Evolutionary conservation across 257 asterid species (phyloP).

Genomic region (Thymus quinquecostatus): DNA sequence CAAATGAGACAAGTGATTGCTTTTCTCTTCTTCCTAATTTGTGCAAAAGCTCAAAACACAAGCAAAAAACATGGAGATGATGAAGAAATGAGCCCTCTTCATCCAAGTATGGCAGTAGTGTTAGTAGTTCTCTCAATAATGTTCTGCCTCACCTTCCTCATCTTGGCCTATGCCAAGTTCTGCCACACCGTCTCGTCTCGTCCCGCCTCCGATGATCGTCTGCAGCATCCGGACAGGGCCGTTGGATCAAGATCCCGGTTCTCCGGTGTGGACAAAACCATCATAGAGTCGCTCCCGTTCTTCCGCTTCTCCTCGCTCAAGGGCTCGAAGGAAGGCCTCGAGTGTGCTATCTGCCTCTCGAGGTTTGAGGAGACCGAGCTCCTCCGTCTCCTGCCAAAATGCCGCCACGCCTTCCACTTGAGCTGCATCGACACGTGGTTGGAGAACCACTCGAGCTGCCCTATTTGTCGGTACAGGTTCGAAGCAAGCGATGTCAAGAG

Average conservation of each 20-base stretch:
- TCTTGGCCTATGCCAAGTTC: slow-evolving; percentile 50
- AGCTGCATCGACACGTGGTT: slow-evolving; percentile 57
- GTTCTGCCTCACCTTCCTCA: slow-evolving; percentile 43
- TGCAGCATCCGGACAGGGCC: slow-evolving; percentile 19
- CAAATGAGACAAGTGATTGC: background rate
- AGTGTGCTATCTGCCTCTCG: slow-evolving; percentile 55
- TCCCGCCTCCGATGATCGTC: background rate
- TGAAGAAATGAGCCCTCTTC: slow-evolving; percentile 32
- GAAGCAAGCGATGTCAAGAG: slow-evolving; percentile 37
- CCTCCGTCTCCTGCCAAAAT: slow-evolving; percentile 57
- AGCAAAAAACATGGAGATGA: slow-evolving; percentile 21
- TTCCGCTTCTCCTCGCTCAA: slow-evolving; percentile 53
- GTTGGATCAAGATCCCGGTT: slow-evolving; percentile 39
- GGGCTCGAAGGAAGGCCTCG: slow-evolving; percentile 56
- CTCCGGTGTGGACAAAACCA: slow-evolving; percentile 45
- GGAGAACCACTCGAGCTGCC: slow-evolving; percentile 60
- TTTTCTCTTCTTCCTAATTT: slow-evolving; percentile 26
- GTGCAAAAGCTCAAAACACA: slow-evolving; percentile 44
- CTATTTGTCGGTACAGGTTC: slow-evolving; percentile 47
- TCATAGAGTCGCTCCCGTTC: slow-evolving; percentile 53
- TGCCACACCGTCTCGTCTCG: slow-evolving; percentile 18
- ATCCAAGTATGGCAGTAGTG: slow-evolving; percentile 45
- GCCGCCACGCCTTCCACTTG: slow-evolving; percentile 58
- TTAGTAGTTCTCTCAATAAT: slow-evolving; percentile 39
- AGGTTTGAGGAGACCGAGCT: slow-evolving; percentile 46